Evolutionary conservation across 2,329 filamentous ascomycete species (phyloP).

Genomic region (Dactylellina parvicollis): DNA sequence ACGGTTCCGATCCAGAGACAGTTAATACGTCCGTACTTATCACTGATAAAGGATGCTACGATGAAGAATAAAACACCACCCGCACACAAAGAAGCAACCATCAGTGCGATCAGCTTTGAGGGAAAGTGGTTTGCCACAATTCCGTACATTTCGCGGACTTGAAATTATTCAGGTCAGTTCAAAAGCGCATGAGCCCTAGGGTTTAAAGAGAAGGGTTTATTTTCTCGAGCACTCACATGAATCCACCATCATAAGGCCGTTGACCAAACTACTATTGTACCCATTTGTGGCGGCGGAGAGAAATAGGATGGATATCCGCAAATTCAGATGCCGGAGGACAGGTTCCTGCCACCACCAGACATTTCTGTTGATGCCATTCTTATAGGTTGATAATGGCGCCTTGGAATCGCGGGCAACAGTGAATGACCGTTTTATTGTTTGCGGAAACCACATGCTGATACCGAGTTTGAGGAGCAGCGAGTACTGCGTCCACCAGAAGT

Average conservation of each 20-base stretch:
- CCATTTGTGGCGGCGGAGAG: conserved; percentile 21
- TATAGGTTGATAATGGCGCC: neutral
- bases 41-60: conserved; percentile 4
- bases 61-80: conserved; percentile 2
- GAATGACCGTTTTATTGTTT: neutral
- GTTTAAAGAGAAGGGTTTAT: neutral
- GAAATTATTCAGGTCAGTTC: neutral
- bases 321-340: neutral
- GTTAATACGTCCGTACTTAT: conserved; percentile 2
- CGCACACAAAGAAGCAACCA: neutral
- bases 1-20: neutral
- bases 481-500: too few species aligned
- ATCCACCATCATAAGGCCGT: conserved; percentile 15
- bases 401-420: neutral
- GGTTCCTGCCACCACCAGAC: conserved; percentile 1
- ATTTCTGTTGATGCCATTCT: neutral
- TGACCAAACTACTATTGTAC: conserved; percentile 18
- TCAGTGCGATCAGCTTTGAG: neutral
- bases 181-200: neutral
- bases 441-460: neutral
- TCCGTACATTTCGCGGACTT: conserved; percentile 12
- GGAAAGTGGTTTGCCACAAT: conserved; percentile 3
- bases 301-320: conserved; percentile 5
- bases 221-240: conserved; percentile 16
- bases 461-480: neutral